Evolutionary conservation across 2,329 filamentous ascomycete genomes (phyloP).

Genomic region (Monosporascus sp.): DNA sequence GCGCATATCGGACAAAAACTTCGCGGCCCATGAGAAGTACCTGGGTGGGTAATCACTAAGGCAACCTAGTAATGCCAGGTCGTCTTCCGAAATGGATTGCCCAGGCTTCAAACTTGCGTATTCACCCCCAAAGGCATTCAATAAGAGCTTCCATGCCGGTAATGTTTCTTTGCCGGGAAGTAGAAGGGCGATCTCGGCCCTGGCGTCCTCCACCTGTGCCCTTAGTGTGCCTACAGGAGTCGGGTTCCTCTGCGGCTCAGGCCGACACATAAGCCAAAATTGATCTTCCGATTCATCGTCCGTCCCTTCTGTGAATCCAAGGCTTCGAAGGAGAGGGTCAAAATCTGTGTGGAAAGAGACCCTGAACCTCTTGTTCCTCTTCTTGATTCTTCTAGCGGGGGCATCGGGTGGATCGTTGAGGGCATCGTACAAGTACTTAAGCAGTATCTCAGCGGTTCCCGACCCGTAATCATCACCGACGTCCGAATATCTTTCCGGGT

Average conservation of each 20-base stretch:
- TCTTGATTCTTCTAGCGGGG: constrained; percentile 41
- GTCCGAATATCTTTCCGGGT: constrained; percentile 44
- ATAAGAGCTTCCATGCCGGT: constrained; percentile 18
- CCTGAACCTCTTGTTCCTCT: constrained; percentile 51
- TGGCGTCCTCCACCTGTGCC: constrained; percentile 23
- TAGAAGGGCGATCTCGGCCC: constrained; percentile 18
- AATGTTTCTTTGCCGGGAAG: constrained; percentile 2
- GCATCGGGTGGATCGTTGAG: constrained; percentile 32
- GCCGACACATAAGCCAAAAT: constrained; percentile 28
- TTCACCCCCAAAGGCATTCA: constrained; percentile 16
- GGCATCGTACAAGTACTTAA: constrained; percentile 48
- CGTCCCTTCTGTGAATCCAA: constrained; percentile 43
- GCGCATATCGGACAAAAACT: constrained; percentile 17
- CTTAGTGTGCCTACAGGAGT: constrained; percentile 29
- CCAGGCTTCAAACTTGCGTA: constrained; percentile 1
- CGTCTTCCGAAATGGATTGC: constrained; percentile 10
- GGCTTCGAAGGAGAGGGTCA: constrained; percentile 40
- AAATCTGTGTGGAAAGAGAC: constrained; percentile 49
- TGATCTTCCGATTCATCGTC: constrained; percentile 35
- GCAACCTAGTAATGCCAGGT: constrained; percentile 22
- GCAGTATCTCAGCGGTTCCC: constrained; percentile 40
- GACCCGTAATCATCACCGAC: constrained; percentile 35
- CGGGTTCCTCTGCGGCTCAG: constrained; percentile 32
- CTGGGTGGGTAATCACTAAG: constrained; percentile 17
- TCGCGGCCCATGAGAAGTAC: constrained; percentile 24